A percentile compares a stretch with the other conserved stretches of the same genome.
phyloP scores from a whole-genome alignment of 495 filamentous ascomycete genomes.

The Staphylotrichum tortipilum region DNA sequence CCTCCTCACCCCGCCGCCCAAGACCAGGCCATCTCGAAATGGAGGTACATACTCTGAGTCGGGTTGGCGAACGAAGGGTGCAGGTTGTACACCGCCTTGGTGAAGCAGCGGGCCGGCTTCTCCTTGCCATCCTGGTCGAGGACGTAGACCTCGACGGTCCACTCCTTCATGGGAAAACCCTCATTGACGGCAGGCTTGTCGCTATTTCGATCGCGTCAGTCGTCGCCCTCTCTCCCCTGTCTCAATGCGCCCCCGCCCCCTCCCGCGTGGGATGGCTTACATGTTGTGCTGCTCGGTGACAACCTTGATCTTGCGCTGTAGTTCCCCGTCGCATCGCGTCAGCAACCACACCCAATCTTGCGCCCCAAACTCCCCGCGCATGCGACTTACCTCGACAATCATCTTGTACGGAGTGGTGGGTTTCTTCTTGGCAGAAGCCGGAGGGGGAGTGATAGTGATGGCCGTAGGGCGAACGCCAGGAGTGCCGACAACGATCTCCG shows the following conservation, averaged over 20 bases:
- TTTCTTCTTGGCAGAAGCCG: background rate
- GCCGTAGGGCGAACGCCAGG: background rate
- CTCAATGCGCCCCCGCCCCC: too few relatives aligned
- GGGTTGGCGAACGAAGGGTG: conserved; percentile 87
- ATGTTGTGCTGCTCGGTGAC: conserved; percentile 82
- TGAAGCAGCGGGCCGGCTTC: conserved; percentile 73
- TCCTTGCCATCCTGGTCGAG: conserved; percentile 55
- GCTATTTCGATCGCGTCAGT: conserved; percentile 24
- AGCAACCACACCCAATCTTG: background rate
- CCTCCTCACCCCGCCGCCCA: too few relatives aligned
- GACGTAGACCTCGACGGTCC: conserved; percentile 58
- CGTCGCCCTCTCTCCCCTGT: background rate
- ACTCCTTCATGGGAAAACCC: conserved; percentile 81
- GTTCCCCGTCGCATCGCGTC: background rate
- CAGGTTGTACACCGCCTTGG: conserved; percentile 82
- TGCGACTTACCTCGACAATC: conserved; percentile 24
- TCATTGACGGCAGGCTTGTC: conserved; percentile 67
- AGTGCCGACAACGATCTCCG: background rate
- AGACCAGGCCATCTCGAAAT: too few relatives aligned
- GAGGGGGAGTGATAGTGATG: background rate
- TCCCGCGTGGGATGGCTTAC: conserved; percentile 46
- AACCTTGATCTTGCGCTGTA: conserved; percentile 75
- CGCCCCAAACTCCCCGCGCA: background rate
- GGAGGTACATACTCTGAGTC: conserved; percentile 61
- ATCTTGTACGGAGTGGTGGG: conserved; percentile 14